phyloP scores from a whole-genome alignment of 495 filamentous ascomycete genomes.

The Choiromyces venosus region DNA sequence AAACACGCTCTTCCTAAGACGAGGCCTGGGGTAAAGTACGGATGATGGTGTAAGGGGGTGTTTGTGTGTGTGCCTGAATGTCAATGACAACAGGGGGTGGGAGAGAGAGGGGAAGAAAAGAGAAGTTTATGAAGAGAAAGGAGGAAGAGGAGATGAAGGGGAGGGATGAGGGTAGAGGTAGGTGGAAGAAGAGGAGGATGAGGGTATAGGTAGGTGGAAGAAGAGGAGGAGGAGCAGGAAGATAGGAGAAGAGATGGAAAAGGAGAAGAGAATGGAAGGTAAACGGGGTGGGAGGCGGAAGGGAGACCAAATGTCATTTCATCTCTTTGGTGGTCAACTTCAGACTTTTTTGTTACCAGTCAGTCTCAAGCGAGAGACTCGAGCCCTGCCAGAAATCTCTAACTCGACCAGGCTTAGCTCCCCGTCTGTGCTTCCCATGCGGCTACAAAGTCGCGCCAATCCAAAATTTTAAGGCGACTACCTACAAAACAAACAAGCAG shows the following conservation, averaged over 20 bases:
- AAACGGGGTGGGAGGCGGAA: conserved; percentile 10
- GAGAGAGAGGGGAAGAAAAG: not conserved
- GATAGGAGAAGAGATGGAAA: conserved; percentile 4
- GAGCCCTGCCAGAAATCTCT: not conserved
- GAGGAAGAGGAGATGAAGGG: not conserved
- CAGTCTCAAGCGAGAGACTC: not conserved
- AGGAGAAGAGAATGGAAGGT: conserved; percentile 7
- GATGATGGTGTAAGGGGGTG: conserved; percentile 8
- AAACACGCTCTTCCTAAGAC: not conserved
- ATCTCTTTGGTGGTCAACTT: not conserved
- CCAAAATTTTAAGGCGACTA: not conserved
- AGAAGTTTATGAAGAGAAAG: conserved; percentile 4
- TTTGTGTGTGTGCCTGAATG: not conserved
- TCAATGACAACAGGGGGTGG: not conserved
- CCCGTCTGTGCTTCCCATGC: not conserved
- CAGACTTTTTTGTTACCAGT: not conserved
- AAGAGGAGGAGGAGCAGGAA: not conserved
- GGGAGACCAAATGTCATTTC: conserved; percentile 7
- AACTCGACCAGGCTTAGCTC: not conserved
- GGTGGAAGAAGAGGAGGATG: not conserved
- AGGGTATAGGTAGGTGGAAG: not conserved
- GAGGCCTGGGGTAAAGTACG: conserved; percentile 3
- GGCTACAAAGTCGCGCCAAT: not conserved
- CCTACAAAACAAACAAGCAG: not conserved
- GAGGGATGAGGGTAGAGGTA: not conserved